Evolutionary conservation across 257 asterid species (phyloP).

Genomic region (Hygrophila difformis): DNA sequence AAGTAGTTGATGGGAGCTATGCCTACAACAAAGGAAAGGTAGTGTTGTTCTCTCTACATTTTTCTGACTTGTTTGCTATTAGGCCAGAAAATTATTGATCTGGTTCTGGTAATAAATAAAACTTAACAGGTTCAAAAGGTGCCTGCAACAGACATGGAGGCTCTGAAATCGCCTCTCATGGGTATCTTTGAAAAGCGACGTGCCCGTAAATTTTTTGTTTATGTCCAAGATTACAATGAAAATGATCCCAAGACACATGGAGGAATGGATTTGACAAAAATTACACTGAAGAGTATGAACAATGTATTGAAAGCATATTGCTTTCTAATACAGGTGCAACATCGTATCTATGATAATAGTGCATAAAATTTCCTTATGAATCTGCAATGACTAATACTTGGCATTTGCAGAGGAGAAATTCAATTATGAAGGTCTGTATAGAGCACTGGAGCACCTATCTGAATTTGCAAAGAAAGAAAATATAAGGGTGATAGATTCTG

Average conservation of each 20-base stretch:
- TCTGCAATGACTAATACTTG: conserved; percentile 13
- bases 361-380: conserved; percentile 1
- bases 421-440: conserved; percentile 45
- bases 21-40: conserved; percentile 97
- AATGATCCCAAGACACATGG: conserved; percentile 79
- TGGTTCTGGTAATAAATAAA: neutral
- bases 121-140: conserved; percentile 72
- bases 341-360: neutral
- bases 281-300: conserved; percentile 81
- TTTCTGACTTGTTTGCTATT: too few species aligned
- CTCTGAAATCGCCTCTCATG: conserved; percentile 84
- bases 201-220: conserved; percentile 81
- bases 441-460: conserved; percentile 61
- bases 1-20: too few species aligned
- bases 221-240: conserved; percentile 89
- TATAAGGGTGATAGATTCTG: conserved; percentile 66
- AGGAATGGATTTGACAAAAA: conserved; percentile 56
- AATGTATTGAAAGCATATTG: conserved; percentile 65
- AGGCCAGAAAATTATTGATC: too few species aligned
- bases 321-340: conserved; percentile 39
- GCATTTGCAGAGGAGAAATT: conserved; percentile 46
- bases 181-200: conserved; percentile 96
- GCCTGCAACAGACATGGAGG: conserved; percentile 98
- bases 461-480: conserved; percentile 81
- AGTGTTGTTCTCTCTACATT: neutral